These are phyloP conservation scores for Psilocybe azurescens DNA, from an alignment of 768 basidiomycete genomes.

Conservation along the genomic window DNA sequence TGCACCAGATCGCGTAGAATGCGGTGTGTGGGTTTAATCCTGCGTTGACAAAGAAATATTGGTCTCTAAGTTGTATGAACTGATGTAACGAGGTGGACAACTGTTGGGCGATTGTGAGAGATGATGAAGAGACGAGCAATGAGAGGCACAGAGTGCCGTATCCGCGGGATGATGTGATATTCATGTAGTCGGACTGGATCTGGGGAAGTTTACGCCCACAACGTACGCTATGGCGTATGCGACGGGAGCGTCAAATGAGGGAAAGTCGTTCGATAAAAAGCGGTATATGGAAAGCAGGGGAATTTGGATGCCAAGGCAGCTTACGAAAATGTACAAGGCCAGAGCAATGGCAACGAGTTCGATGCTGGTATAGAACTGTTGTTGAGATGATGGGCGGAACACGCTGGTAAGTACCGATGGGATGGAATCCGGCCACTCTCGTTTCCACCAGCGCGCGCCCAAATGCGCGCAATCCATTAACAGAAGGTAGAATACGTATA, in stretches of 20 bases:
- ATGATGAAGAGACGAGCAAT: neutral
- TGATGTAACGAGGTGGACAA: neutral
- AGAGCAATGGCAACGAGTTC: conserved; percentile 10
- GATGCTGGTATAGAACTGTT: conserved; percentile 6
- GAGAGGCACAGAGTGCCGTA: conserved; percentile 2
- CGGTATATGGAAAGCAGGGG: conserved; percentile 10
- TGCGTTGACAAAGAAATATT: conserved; percentile 17
- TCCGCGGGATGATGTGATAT: neutral
- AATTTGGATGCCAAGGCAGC: conserved; percentile 10
- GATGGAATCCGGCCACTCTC: neutral
- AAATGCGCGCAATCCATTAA: conserved; percentile 18
- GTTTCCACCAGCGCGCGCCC: conserved; percentile 13
- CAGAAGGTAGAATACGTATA: conserved; percentile 22
- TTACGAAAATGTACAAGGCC: conserved; percentile 17
- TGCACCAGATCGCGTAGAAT: conserved; percentile 22
- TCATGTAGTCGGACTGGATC: conserved; percentile 14
- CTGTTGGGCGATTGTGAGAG: neutral
- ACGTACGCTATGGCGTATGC: conserved; percentile 25
- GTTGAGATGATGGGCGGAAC: neutral
- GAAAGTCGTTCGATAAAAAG: conserved; percentile 18
- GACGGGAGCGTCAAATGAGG: conserved; percentile 20
- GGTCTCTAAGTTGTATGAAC: neutral
- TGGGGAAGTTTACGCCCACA: conserved; percentile 17
- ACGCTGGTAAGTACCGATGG: conserved; percentile 1
- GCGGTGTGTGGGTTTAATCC: conserved; percentile 22